phyloP scores from a whole-genome alignment of 2,329 filamentous ascomycete genomes.

The Akanthomyces muscarius region DNA sequence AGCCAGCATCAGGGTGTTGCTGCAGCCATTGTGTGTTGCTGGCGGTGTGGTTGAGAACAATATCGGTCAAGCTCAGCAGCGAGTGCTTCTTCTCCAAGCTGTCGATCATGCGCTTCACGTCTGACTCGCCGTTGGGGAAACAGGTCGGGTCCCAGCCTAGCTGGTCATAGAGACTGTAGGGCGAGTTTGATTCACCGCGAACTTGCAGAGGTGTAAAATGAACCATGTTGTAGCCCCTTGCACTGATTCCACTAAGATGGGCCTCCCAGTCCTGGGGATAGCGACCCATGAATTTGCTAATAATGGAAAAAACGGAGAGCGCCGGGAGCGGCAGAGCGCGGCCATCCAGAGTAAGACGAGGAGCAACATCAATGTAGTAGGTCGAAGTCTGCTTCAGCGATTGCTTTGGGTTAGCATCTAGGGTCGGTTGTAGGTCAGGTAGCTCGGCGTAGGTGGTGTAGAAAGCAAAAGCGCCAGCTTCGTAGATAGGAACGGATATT shows the following conservation, averaged over 20 bases:
- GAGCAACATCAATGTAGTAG: conserved; percentile 93
- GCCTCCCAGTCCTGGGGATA: conserved; percentile 88
- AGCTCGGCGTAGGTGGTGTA: conserved; percentile 90
- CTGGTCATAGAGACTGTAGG: conserved; percentile 95
- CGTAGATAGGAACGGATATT: conserved; percentile 80
- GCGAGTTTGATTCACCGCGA: conserved; percentile 87
- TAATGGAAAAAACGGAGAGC: conserved; percentile 84
- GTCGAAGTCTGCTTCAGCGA: conserved; percentile 62
- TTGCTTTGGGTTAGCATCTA: conserved; percentile 31
- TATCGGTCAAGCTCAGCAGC: conserved; percentile 85
- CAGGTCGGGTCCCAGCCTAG: conserved; percentile 74
- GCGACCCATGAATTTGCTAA: conserved; percentile 97
- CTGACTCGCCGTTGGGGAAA: conserved; percentile 81
- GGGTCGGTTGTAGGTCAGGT: conserved; percentile 53
- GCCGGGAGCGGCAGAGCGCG: conserved; percentile 76
- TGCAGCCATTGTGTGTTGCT: conserved; percentile 93
- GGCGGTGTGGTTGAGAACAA: conserved; percentile 97
- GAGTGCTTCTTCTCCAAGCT: conserved; percentile 83
- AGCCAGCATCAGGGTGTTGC: conserved; percentile 91
- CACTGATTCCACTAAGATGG: conserved; percentile 81
- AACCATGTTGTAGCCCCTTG: conserved; percentile 96
- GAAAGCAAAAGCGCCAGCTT: conserved; percentile 86
- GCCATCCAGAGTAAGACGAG: conserved; percentile 70
- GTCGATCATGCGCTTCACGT: conserved; percentile 70
- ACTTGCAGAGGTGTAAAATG: conserved; percentile 94